Base-by-base conservation (phyloP, 306 rosid species). In the Cucurbita ficifolia region DNA sequence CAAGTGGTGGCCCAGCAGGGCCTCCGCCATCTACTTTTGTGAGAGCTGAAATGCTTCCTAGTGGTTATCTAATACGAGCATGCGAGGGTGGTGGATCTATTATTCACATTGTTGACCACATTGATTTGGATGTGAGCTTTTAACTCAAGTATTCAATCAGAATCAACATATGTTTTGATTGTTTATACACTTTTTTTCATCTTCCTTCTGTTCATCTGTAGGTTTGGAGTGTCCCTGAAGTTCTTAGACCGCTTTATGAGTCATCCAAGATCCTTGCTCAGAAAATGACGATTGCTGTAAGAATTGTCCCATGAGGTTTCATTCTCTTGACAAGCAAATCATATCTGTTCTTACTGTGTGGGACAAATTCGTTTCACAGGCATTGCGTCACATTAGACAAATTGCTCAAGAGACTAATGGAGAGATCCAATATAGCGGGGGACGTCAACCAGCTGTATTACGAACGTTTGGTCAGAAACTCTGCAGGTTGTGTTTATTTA, bases 1-100 rank as follows among this genome's bases (percentile, higher is more conserved):
- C 99, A 21, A 89, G 88, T 51, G 95, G 97, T 61, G 99, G 99
- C 17, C 97, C 97, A 12, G 21, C 87, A 0, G 99, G 97, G 16
- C 95, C 99, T 75, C 76, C 97, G 51, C 7, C 95, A 46, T 59
- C 99, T 4, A 83, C 85, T 84, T 94, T 91, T 10, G 83, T 84
- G 0, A 86, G 99, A 84, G 97, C 97, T 53, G 97, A 94, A 76
- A 79, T 94, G 95, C 97, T 91, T 78, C 95, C 99, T 3, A 94
- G 99, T 79, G 99, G 99, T 22, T 94, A 72, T 76, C 89, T 94
- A 18, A 86, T 94, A 80, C 83, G 99, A 63, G 97, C 96, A 4
- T 94, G 96, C 18, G 98, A 94, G 78, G 98, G 98, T 14, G 98
- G 96, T 14, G 97, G 98, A 78, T 91, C 97, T 62, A 94, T 91